A percentile compares a stretch with the other conserved stretches of the same genome.
Evolutionary conservation across 768 basidiomycete species (phyloP).

Genomic region (Pisolithus microcarpus): DNA sequence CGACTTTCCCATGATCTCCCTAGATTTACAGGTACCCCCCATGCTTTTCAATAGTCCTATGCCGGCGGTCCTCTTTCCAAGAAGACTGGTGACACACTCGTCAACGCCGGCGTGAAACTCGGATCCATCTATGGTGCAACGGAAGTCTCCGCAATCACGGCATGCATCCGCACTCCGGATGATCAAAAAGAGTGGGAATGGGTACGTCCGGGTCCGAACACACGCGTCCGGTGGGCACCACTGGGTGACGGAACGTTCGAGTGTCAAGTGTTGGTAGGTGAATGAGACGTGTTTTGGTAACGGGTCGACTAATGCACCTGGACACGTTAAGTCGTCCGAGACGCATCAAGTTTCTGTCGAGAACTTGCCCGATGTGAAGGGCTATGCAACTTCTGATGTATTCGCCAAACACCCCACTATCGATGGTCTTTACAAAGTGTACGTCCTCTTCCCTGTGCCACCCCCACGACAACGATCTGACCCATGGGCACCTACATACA

Average conservation of each 20-base stretch:
- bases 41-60: constrained; percentile 18
- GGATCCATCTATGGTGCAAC: constrained; percentile 32
- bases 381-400: constrained; percentile 40
- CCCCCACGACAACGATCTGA: not conserved
- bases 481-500: constrained; percentile 7
- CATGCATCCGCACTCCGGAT: constrained; percentile 1
- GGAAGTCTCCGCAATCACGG: constrained; percentile 24
- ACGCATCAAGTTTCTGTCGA: constrained; percentile 24
- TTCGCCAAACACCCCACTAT: constrained; percentile 39
- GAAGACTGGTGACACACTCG: constrained; percentile 31
- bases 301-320: no score
- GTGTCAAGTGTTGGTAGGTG: constrained; percentile 31
- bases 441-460: not conserved
- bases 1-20: not conserved
- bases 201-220: constrained; percentile 18
- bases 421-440: constrained; percentile 39
- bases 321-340: constrained; percentile 16
- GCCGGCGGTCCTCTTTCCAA: constrained; percentile 32
- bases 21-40: not conserved
- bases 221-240: constrained; percentile 26
- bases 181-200: constrained; percentile 31
- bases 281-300: not conserved
- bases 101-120: constrained; percentile 29
- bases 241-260: constrained; percentile 34
- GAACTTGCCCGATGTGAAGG: constrained; percentile 31